Evolutionary conservation across 495 filamentous ascomycete genomes (phyloP).

Genomic region (Aspergillus taichungensis): DNA sequence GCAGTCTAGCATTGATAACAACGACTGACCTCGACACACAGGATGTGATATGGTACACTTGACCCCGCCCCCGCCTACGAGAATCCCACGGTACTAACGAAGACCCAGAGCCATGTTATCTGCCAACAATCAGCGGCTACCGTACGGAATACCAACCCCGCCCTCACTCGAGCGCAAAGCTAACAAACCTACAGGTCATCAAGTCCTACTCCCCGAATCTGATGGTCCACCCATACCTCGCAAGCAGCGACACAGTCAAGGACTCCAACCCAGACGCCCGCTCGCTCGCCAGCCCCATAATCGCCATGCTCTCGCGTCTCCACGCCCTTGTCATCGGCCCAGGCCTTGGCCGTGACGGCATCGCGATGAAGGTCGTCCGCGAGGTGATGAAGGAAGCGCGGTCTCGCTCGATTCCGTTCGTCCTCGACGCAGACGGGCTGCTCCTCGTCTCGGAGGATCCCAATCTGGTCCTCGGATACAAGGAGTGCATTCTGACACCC

Average conservation of each 20-base stretch:
- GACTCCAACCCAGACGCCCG: constrained; percentile 39
- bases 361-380: constrained; percentile 83
- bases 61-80: not conserved
- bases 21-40: constrained; percentile 7
- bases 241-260: constrained; percentile 47
- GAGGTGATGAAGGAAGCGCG: constrained; percentile 73
- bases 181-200: constrained; percentile 49
- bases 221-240: constrained; percentile 97
- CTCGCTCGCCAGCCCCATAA: constrained; percentile 59
- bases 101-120: constrained; percentile 81
- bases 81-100: constrained; percentile 5
- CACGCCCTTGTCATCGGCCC: constrained; percentile 94
- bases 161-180: not conserved
- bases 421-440: constrained; percentile 89
- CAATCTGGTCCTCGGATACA: constrained; percentile 69
- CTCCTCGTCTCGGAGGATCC: constrained; percentile 67
- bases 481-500: constrained; percentile 81
- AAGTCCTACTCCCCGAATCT: constrained; percentile 97
- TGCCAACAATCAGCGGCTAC: constrained; percentile 81
- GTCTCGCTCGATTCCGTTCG: constrained; percentile 64
- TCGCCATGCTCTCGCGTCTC: constrained; percentile 72
- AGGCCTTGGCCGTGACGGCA: constrained; percentile 76
- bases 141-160: constrained; percentile 12
- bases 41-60: constrained; percentile 69
- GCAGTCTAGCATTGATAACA: not conserved